Evolutionary conservation across 441 rosid genomes (phyloP).

Genomic region (Adansonia madagascariensis): DNA sequence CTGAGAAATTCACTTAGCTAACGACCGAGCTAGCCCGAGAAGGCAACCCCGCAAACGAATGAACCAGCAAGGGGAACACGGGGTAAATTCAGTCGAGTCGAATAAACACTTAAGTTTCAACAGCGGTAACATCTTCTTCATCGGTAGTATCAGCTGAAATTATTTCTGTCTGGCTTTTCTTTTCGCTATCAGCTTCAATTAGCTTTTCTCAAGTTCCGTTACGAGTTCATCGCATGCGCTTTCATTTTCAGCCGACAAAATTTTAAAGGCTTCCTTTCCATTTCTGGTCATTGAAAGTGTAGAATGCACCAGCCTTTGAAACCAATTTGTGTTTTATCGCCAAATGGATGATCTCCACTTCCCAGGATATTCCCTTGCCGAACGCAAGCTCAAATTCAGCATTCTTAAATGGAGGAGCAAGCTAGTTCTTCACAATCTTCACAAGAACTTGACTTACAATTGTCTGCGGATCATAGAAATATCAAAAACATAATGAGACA

Average conservation of each 20-base stretch:
- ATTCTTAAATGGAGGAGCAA: slow-evolving; percentile 87
- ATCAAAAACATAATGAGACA: slow-evolving; percentile 19
- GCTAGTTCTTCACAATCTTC: slow-evolving; percentile 93
- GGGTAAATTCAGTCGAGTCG: background rate
- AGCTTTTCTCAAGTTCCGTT: slow-evolving; percentile 62
- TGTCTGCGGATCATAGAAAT: slow-evolving; percentile 50
- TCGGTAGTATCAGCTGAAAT: slow-evolving; percentile 60
- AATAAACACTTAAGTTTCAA: slow-evolving; percentile 45
- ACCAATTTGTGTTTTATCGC: slow-evolving; percentile 71
- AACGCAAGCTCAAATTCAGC: slow-evolving; percentile 87
- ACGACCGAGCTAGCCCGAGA: background rate
- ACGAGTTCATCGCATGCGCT: slow-evolving; percentile 58
- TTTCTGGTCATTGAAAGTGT: slow-evolving; percentile 46
- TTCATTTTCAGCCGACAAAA: slow-evolving; percentile 50
- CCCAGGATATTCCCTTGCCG: slow-evolving; percentile 86
- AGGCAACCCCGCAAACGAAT: slow-evolving; percentile 14
- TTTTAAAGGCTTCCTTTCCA: slow-evolving; percentile 75
- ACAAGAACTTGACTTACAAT: slow-evolving; percentile 73
- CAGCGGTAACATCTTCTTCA: slow-evolving; percentile 67
- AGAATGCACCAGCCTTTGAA: slow-evolving; percentile 51
- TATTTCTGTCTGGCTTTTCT: slow-evolving; percentile 41
- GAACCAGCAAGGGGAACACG: slow-evolving; percentile 22
- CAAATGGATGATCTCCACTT: slow-evolving; percentile 71
- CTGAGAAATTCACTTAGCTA: background rate
- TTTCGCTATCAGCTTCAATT: slow-evolving; percentile 35